These are phyloP conservation scores for Microdochium paspali DNA, from an alignment of 2,329 filamentous ascomycete species.

Conservation along the genomic window DNA sequence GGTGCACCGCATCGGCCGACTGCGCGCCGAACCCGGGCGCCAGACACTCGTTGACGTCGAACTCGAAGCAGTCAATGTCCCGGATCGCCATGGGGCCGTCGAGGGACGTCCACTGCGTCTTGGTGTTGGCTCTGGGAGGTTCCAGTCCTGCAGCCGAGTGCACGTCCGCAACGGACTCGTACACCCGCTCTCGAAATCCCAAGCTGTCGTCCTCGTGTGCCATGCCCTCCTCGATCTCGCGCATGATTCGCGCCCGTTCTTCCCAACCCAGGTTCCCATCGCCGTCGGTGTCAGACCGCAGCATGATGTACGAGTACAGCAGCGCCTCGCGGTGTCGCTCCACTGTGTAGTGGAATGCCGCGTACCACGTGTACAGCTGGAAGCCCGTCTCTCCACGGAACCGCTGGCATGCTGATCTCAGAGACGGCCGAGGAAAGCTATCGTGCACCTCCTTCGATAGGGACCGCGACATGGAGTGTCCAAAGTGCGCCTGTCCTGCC, in stretches of 20 bases:
- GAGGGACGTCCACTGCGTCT: not conserved
- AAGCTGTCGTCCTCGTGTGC: not conserved
- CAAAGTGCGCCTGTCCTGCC: not conserved
- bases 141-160: not conserved
- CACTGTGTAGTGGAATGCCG: not conserved
- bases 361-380: slow-evolving; percentile 1
- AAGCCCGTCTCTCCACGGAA: not conserved
- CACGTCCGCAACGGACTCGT: not conserved
- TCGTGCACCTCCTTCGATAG: not conserved
- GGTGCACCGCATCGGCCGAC: not conserved
- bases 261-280: not conserved
- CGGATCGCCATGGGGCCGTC: not conserved
- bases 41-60: not conserved
- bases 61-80: not conserved
- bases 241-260: not conserved
- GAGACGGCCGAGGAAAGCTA: not conserved
- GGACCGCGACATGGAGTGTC: not conserved
- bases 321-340: not conserved
- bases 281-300: not conserved
- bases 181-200: not conserved
- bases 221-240: not conserved
- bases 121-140: not conserved
- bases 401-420: not conserved
- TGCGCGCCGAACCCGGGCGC: not conserved
- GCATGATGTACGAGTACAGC: not conserved